phyloP scores from a whole-genome alignment of 208 protist species.

The Jaenimonas drosophilae region DNA sequence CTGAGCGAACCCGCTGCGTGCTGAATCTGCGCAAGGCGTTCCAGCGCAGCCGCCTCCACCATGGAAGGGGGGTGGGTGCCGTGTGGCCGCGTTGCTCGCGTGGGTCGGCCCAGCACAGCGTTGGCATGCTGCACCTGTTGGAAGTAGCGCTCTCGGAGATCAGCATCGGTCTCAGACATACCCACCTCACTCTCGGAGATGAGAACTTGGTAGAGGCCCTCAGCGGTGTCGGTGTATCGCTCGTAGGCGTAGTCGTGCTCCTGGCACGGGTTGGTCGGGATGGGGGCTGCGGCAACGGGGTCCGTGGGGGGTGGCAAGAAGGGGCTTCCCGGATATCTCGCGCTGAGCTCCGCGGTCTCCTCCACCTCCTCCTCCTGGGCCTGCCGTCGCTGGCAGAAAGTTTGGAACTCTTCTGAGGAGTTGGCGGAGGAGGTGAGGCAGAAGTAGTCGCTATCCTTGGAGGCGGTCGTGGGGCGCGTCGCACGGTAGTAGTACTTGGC shows the following conservation, averaged over 20 bases:
- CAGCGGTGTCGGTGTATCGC: conserved; percentile 40
- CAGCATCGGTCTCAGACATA: conserved; percentile 51
- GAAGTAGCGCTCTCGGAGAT: conserved; percentile 42
- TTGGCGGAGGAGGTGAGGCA: conserved; percentile 36
- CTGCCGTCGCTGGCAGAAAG: background rate
- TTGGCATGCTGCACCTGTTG: conserved; percentile 25
- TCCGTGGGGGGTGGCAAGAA: no score
- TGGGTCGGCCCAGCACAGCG: conserved; percentile 5
- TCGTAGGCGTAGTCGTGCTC: conserved; percentile 19
- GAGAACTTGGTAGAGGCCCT: conserved; percentile 56
- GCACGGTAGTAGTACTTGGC: conserved; percentile 74
- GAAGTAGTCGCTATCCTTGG: conserved; percentile 50
- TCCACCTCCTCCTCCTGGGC: background rate
- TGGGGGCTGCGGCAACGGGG: no score
- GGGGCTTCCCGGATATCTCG: background rate
- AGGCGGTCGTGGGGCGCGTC: conserved; percentile 22
- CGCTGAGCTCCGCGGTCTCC: background rate
- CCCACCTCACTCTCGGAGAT: conserved; percentile 53
- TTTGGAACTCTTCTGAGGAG: conserved; percentile 16
- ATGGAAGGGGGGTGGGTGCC: no score
- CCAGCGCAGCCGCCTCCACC: no score
- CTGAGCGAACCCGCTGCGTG: background rate
- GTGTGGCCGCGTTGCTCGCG: no score
- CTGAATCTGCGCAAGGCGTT: no score
- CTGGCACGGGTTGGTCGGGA: background rate